Evolutionary conservation across 2,329 filamentous ascomycete species (phyloP).

Genomic region (Sclerotinia borealis): DNA sequence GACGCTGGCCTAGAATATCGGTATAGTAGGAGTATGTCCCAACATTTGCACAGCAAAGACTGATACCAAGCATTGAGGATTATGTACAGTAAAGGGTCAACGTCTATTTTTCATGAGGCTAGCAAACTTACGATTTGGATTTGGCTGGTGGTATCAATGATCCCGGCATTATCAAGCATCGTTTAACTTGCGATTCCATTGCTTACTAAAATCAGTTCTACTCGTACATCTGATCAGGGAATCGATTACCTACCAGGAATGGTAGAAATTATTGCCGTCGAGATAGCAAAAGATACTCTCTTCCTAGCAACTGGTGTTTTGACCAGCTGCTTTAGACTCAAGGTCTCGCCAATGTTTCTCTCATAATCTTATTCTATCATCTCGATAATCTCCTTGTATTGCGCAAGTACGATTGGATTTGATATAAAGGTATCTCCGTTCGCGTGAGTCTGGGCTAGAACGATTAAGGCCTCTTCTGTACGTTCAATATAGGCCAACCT

Average conservation of each 20-base stretch:
- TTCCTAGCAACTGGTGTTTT: slow-evolving; percentile 47
- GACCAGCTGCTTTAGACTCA: slow-evolving; percentile 35
- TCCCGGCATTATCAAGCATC: slow-evolving; percentile 33
- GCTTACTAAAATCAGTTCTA: slow-evolving; percentile 31
- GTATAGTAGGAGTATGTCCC: slow-evolving; percentile 41
- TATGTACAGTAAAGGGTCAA: slow-evolving; percentile 37
- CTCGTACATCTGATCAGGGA: not conserved
- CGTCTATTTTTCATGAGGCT: slow-evolving; percentile 15
- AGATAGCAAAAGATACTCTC: slow-evolving; percentile 42
- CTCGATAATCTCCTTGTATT: slow-evolving; percentile 39
- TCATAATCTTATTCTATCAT: slow-evolving; percentile 40
- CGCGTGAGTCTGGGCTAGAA: slow-evolving; percentile 46
- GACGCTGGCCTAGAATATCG: slow-evolving; percentile 40
- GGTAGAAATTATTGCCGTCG: slow-evolving; percentile 44
- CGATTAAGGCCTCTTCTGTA: slow-evolving; percentile 41
- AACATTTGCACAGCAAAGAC: slow-evolving; percentile 36
- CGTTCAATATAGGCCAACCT: slow-evolving; percentile 44
- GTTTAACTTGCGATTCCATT: slow-evolving; percentile 39
- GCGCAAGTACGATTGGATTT: slow-evolving; percentile 39
- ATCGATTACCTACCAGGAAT: slow-evolving; percentile 29
- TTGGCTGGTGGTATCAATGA: slow-evolving; percentile 33
- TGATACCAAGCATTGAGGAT: slow-evolving; percentile 48
- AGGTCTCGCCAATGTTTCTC: slow-evolving; percentile 35
- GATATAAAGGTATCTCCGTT: slow-evolving; percentile 46
- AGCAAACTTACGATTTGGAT: slow-evolving; percentile 17